Evolutionary conservation across 352 stramenopile genomes (phyloP).

Genomic region (Bremia lactucae): DNA sequence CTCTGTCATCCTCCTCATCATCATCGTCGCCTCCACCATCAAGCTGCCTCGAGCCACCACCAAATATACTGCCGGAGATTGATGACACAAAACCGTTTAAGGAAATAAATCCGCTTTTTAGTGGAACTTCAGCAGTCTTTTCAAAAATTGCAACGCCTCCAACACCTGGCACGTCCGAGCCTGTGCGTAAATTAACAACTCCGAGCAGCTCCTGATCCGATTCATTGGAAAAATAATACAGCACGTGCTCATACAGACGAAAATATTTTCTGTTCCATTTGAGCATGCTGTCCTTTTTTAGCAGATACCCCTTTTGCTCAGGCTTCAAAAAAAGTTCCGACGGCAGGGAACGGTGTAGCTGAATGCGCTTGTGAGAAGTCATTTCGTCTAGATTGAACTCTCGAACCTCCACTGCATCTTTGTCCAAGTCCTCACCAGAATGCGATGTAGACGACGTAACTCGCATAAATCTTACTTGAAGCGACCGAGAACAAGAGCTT

Average conservation of each 20-base stretch:
- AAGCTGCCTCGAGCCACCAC: constrained; percentile 38
- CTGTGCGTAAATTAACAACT: constrained; percentile 68
- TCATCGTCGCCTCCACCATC: constrained; percentile 36
- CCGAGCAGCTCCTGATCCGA: constrained; percentile 74
- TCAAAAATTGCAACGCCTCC: constrained; percentile 77
- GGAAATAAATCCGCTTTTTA: constrained; percentile 59
- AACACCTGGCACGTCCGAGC: constrained; percentile 56
- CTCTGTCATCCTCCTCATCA: constrained; percentile 42
- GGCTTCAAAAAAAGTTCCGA: constrained; percentile 71
- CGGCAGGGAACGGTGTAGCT: constrained; percentile 72
- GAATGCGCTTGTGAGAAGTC: constrained; percentile 65
- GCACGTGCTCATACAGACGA: constrained; percentile 76
- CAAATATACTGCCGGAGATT: constrained; percentile 73
- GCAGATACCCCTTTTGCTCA: constrained; percentile 66
- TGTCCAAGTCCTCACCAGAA: constrained; percentile 39
- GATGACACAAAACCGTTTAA: constrained; percentile 73
- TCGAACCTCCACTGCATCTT: constrained; percentile 74
- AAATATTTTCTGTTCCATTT: constrained; percentile 88
- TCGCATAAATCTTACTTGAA: constrained; percentile 84
- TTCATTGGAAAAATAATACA: constrained; percentile 85
- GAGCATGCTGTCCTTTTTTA: constrained; percentile 84
- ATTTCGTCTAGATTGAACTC: constrained; percentile 86
- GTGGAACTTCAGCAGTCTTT: constrained; percentile 42
- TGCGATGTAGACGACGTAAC: constrained; percentile 65
- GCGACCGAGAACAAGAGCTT: constrained; percentile 43